Evolutionary conservation across 2,329 filamentous ascomycete species (phyloP), one percentile per base, ranked within the genome.

Genomic region (Periconia digitata): DNA sequence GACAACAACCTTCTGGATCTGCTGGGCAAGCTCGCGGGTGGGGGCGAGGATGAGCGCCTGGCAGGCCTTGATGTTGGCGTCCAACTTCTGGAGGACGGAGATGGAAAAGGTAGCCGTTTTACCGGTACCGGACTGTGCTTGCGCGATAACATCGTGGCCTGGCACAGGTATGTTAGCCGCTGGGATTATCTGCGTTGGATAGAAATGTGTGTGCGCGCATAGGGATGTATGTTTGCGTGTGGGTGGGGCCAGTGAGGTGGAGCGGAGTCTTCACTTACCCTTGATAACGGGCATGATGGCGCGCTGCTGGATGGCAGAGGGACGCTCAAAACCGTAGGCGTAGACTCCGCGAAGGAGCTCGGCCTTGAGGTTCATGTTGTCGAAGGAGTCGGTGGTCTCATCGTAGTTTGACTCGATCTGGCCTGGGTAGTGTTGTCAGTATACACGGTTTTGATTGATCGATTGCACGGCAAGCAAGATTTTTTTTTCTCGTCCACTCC

Each of bases 371-470:
- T 86, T 87, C 94, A 99, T 99, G 70, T 92, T 84, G 79, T 99
- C 94, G 80, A 99, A 99, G 55, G 91, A 96, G 80, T 99, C 95
- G 78, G 94, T 92, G 72, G 92, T 92, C 85, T 97, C 92, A 85
- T 99, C 94, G 82, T 97, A 99, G 90, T 99, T 99, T 75, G 92
- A 96, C 85, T 99, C 95, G 84, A 99, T 99, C 82, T 95, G 91
- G 79, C 87, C 92, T 96, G 75, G 70, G 74, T 50, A 46, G 50
- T 45, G 54, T n/a, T 46, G 60, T 60, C 52, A 68, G 62, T 46
- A n/a, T n/a, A n/a, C n/a, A n/a, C n/a, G n/a, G n/a, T n/a, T n/a
- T n/a, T n/a, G n/a, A n/a, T n/a, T n/a, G n/a, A n/a, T n/a, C n/a
- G n/a, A 21, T 43, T 21, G 46, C 27, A 8, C 13, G 18, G 32